Evolutionary conservation across 1,139 yeast species (phyloP), one percentile per base, ranked within the genome.

Genomic region (Blastobotrys capitulatus): DNA sequence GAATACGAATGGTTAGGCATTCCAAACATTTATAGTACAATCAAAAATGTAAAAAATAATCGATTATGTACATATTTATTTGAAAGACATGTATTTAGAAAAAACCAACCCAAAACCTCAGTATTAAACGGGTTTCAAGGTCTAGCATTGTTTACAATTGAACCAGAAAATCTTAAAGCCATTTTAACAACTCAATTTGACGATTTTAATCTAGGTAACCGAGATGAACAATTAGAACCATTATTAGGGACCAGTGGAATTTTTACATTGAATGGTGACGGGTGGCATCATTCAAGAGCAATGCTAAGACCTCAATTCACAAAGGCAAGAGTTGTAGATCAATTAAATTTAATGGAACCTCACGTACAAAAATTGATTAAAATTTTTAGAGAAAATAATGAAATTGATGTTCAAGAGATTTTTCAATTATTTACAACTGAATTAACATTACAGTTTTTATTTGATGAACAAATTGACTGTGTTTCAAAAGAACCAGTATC

Each of bases 251-350:
- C 76, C 52, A 19, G 27, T 7, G 83, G 83, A 2, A 77, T 79
- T 47, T 79, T 79, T 63, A 77, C 82, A 2, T 68, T 77, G 38
- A 80, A 77, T 55, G 78, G 78, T 13, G 68, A 64, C 40, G 78
- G 77, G 1, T 79, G 83, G 83, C 72, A 75, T 54, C 80, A 77
- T 58, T 74, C 81, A 18, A 65, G 83, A 42, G 75, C 80, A 2
- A 68, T 79, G 78, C 71, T 79, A 55, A 69, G 82, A 50, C 83
- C 83, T 2, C 82, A 77, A 60, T 79, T 79, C 63, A 70, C 77
- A 29, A 66, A 79, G 53, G 80, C 76, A 53, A 80, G 78, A 60
- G 71, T 79, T 74, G 16, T 70, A 68, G 57, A 61, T 57, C 8
- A 63, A 77, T 40, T 64, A 70, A 38, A 29, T 16, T 8, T 38